Evolutionary conservation across 768 basidiomycete genomes (phyloP), one percentile per base, ranked within the genome.

Genomic region (Calvatia gigantea): DNA sequence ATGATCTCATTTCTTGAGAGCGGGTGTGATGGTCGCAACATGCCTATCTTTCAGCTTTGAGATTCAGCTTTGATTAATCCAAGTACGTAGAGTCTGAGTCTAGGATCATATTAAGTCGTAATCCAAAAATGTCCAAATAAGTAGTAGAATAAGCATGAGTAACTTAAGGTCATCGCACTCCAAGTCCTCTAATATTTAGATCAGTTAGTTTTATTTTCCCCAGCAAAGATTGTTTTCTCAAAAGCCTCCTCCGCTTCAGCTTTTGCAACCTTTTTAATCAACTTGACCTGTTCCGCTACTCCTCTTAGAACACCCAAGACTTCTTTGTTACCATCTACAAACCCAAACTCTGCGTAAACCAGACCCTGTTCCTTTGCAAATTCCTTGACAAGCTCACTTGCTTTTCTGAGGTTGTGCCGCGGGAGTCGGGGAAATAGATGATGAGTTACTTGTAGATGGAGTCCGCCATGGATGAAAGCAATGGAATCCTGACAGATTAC

Each of bases 391-490:
- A 95, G 75, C 28, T 78, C 56, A 60, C 90, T 91, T 2, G 96
- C 96, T 52, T 83, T 76, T 32, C 84, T 82, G 51, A 99, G 79
- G 67, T 97, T 94, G 76, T 98, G 96, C 35, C 97, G 79, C 2
- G 97, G 97, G 1, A 98, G 77, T 9, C 97, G 86, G 17, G 97
- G 97, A 75, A 98, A 98, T 56, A 98, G 80, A 69, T 98, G 95
- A 63, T 99, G 97, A 2, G 96, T 94, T 39, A 98, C 92, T 70
- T 99, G 97, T 11, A 98, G 84, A 63, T 99, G 93, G 17, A 99
- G 82, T n/a, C 97, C 97, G 9, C 97, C 97, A 65, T 99, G 97
- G 31, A 99, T 72, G 66, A 94, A 98, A 49, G 81, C 90, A 62
- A 98, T 79, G 29, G 84, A 82, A 1, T 86, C 78, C 2, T 85